Evolutionary conservation across 78 protist species (phyloP).

Genomic region (Emiliania huxleyi): DNA sequence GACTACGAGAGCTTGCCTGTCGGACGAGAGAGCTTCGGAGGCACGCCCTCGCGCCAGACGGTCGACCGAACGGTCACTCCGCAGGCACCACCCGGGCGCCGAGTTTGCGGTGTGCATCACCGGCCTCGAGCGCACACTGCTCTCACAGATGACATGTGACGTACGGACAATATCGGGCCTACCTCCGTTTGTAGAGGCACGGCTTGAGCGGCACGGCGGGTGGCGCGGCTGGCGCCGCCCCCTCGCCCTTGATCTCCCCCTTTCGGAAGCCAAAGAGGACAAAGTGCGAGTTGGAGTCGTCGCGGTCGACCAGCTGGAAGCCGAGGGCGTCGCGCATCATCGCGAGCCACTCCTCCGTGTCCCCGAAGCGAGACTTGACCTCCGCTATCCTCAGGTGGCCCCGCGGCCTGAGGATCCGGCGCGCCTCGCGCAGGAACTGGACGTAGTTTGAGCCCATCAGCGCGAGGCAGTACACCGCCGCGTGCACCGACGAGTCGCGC

Average conservation of each 20-base stretch:
- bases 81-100: no score
- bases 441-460: conserved; percentile 57
- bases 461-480: conserved; percentile 54
- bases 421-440: conserved; percentile 52
- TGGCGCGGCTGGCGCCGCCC: no score
- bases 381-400: conserved; percentile 31
- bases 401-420: conserved; percentile 27
- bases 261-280: background rate
- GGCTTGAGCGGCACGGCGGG: background rate
- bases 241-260: no score
- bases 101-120: no score
- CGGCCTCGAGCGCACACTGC: no score
- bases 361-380: conserved; percentile 27
- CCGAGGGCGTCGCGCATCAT: conserved; percentile 7
- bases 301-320: background rate
- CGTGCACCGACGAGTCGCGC: background rate
- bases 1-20: no score
- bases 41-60: no score
- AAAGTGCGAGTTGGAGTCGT: background rate
- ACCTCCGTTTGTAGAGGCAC: conserved; percentile 17
- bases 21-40: no score
- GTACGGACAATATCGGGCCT: no score
- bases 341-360: background rate
- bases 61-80: no score
- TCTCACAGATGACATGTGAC: no score